phyloP scores from a whole-genome alignment of 2,329 filamentous ascomycete species.

The Colletotrichum tropicicola region DNA sequence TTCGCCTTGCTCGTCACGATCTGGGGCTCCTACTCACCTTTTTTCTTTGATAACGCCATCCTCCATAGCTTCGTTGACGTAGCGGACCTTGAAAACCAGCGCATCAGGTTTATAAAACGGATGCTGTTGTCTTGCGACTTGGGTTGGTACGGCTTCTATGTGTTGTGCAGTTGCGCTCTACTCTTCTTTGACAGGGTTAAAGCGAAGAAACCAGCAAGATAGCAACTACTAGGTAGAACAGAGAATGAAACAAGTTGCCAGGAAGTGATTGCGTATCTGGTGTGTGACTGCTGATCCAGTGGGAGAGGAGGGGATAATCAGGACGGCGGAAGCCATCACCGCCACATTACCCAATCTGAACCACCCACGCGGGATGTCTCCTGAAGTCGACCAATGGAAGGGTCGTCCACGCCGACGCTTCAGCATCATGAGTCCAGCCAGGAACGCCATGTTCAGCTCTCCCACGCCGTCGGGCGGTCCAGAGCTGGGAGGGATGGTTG shows the following conservation, averaged over 20 bases:
- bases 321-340: neutral
- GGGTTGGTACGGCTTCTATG: neutral
- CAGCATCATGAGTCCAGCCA: neutral
- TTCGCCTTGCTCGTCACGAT: neutral
- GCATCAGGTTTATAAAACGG: neutral
- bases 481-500: no score
- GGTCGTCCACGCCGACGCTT: neutral
- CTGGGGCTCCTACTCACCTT: neutral
- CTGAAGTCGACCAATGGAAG: accelerated
- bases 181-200: no score
- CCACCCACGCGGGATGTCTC: neutral
- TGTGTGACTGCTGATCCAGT: no score
- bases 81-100: no score
- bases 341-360: neutral
- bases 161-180: neutral
- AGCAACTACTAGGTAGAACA: no score
- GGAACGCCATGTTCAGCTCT: neutral
- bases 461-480: neutral
- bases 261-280: no score
- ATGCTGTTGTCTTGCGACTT: neutral
- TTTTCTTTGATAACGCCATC: neutral
- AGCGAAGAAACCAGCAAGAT: no score
- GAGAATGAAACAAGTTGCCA: no score
- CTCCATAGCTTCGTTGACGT: no score
- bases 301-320: no score